Percentiles rank a stretch among this genome's conserved stretches.
These are phyloP conservation scores for Aphanocladium album DNA, from an alignment of 2,329 filamentous ascomycete genomes.

Conservation along the genomic window DNA sequence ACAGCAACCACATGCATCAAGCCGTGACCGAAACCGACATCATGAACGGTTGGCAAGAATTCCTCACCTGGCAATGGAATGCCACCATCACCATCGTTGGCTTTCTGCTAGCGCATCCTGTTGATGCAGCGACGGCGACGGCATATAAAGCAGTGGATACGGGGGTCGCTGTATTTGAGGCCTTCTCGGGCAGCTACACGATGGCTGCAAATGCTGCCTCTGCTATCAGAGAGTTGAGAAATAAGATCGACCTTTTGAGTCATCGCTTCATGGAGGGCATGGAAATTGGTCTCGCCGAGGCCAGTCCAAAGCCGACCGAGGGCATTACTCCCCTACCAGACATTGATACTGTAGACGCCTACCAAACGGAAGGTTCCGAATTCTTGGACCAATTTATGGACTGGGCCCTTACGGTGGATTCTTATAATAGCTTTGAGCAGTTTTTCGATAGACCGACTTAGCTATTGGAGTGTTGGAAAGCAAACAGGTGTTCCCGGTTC, in stretches of 20 bases:
- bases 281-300: background rate
- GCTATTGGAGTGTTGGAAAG: background rate
- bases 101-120: slow-evolving; percentile 28
- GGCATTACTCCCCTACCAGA: too few species aligned
- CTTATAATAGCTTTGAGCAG: slow-evolving; percentile 22
- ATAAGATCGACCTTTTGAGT: background rate
- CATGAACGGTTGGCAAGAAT: slow-evolving; percentile 25
- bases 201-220: background rate
- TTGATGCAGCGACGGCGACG: slow-evolving; percentile 18
- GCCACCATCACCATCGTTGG: slow-evolving; percentile 29
- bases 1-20: slow-evolving; percentile 26
- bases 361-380: slow-evolving; percentile 14
- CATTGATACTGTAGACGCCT: slow-evolving; percentile 18
- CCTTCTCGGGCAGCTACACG: background rate
- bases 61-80: slow-evolving; percentile 24
- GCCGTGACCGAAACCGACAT: slow-evolving; percentile 22
- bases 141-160: slow-evolving; percentile 28
- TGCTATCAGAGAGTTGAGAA: background rate
- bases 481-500: too few species aligned
- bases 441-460: slow-evolving; percentile 15
- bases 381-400: slow-evolving; percentile 23
- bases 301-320: background rate
- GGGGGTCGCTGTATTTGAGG: slow-evolving; percentile 30
- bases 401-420: slow-evolving; percentile 24
- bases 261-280: background rate